Conservation (phyloP, 1,284 basidiomycete species). For the Farysia itapuensis region DNA sequence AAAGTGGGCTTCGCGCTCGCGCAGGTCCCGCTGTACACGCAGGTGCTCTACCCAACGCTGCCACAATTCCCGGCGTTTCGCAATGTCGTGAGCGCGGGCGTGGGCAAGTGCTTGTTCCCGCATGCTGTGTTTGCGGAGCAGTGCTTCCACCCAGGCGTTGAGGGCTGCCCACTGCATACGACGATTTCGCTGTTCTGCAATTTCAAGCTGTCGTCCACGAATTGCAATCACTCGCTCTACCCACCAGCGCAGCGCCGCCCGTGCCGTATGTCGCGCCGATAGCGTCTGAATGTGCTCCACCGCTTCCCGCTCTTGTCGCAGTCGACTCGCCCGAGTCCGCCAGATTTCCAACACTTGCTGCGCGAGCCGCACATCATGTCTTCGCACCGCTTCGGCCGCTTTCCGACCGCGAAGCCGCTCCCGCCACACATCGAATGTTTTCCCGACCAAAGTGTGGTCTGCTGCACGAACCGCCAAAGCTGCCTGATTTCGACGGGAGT, state of each 20-base stretch:
- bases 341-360: conserved; percentile 27
- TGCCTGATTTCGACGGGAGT: conserved; percentile 5
- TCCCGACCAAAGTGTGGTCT: too few species aligned
- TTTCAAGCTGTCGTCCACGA: conserved; percentile 19
- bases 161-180: conserved; percentile 23
- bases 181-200: conserved; percentile 19
- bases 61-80: too few species aligned
- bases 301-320: conserved; percentile 2
- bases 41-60: too few species aligned
- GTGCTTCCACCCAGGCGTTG: conserved; percentile 37
- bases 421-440: conserved; percentile 18
- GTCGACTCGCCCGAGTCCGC: conserved; percentile 2
- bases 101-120: too few species aligned
- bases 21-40: too few species aligned
- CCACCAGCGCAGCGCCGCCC: conserved; percentile 6
- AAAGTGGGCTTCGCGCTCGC: too few species aligned
- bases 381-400: conserved; percentile 4
- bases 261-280: conserved; percentile 2
- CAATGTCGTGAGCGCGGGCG: too few species aligned
- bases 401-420: conserved; percentile 5
- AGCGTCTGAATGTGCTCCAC: too few species aligned
- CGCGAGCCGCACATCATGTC: conserved; percentile 5
- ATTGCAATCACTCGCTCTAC: conserved; percentile 30
- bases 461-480: conserved; percentile 7
- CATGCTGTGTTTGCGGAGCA: conserved; percentile 32